Base-by-base conservation (phyloP, 108 stramenopile species). In the Nitzschia sp. region DNA sequence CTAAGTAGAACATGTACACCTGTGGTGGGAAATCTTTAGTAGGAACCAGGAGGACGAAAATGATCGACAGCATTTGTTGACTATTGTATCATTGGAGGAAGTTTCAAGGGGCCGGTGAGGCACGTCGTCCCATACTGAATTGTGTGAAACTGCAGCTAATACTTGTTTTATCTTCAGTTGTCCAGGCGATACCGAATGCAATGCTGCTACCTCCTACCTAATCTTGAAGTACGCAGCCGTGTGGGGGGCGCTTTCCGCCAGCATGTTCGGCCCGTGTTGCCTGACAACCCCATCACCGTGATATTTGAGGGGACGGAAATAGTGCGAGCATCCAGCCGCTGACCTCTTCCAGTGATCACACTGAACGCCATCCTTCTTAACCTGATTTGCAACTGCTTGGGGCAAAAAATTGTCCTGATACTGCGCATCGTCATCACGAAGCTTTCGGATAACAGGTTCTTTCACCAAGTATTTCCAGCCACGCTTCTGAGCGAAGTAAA, bases 401-500 rank as follows among this genome's bases (percentile, higher is more conserved):
- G 88, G 87, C 59, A 96, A 86, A 66, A 96, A 96, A 63, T 90
- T 90, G 75, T 96, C 92, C 47, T 90, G 88, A 80, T 96, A 96
- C 59, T 90, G 89, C 29, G 82, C 84, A 57, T 79, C 82, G 64
- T 90, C 87, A 29, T 78, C 74, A 27, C 90, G 46, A 23, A 79
- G 74, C 64, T 80, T 72, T 0, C 90, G 79, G 60, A 89, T 68
- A 30, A 93, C 78, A 31, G 93, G 92, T 19, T 76, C 75, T 46
- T 92, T 85, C 26, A 93, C 88, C 35, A 90, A 65, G 68, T 80
- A 95, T 34, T 91, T 85, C 98, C 98, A 97, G 30, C 98, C 98
- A 35, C 92, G 80, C 71, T 95, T 95, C 68, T 96, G 68, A 62
- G 89, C 89, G 82, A 98, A 98, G 62, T 84, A 86, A 28, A 91